A percentile compares a stretch with the other conserved stretches of the same genome.
These are phyloP conservation scores for Gypsophila paniculata DNA, from an alignment of 179 eudicot species.

Conservation along the genomic window DNA sequence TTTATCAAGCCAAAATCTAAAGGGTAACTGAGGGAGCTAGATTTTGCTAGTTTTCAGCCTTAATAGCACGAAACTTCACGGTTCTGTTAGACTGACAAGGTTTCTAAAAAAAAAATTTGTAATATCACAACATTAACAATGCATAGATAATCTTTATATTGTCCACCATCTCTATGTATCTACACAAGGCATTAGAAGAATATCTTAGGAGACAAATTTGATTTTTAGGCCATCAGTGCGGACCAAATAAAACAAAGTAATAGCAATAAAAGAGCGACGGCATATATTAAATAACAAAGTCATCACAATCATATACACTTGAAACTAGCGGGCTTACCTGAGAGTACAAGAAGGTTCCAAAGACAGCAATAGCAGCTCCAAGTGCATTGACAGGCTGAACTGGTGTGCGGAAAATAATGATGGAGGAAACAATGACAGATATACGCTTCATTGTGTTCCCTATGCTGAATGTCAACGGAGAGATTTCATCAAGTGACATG, in stretches of 20 bases:
- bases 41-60: too few relatives aligned
- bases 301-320: background rate
- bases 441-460: slow-evolving; percentile 91
- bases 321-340: slow-evolving; percentile 42
- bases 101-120: background rate
- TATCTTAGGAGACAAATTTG: background rate
- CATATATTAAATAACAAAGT: background rate
- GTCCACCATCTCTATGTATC: background rate
- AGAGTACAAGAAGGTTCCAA: slow-evolving; percentile 92
- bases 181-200: background rate
- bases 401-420: slow-evolving; percentile 80
- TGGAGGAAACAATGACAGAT: slow-evolving; percentile 77
- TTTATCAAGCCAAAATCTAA: background rate
- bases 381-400: slow-evolving; percentile 65
- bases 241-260: background rate
- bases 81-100: background rate
- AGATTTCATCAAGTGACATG: slow-evolving; percentile 75
- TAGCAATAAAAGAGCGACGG: background rate
- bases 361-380: slow-evolving; percentile 78
- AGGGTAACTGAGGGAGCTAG: background rate
- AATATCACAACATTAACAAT: background rate
- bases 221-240: background rate
- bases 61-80: too few relatives aligned
- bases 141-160: too few relatives aligned
- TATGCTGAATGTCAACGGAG: slow-evolving; percentile 79